Base-by-base conservation (phyloP, 495 filamentous ascomycete species). In the Astrocystis sublimbata region DNA sequence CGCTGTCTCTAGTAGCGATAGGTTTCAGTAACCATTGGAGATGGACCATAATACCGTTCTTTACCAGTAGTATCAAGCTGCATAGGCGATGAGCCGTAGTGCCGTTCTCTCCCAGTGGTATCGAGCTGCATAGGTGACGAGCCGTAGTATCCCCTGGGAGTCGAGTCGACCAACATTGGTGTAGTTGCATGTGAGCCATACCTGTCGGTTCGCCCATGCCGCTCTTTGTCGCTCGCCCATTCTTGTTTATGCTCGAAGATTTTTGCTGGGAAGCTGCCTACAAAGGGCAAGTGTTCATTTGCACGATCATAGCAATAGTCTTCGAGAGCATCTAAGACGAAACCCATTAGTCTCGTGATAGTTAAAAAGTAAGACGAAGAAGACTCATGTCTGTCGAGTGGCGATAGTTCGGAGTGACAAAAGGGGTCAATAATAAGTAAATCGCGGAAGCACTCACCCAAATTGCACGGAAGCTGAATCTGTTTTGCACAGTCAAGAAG, bases 11-110 rank as follows among this genome's bases (percentile, higher is more conserved):
- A 49, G 24, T n/a, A n/a, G 21, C 45, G 45, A 13, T 49, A n/a
- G 13, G 45, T 49, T 15, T 49, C 45, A n/a, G 45, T 49, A 23
- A 8, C 15, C 45, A 49, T 49, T 49, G 45, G 45, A 24, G 45
- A 49, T 49, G 45, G 45, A 21, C 45, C 45, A 49, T 49, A 49
- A 30, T 49, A 49, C 13, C 45, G 45, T 49, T 6, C 45, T 49
- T 21, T 30, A 49, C 45, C 45, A 8, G 45, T 49, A 8, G 45
- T 24, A 30, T 49, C 45, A 24, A 49, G 12, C 15, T 24, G 21
- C 45, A 49, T 49, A 24, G 45, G 45, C 26, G 45, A 49, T n/a
- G 45, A 49, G 6, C 45, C 45, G 45, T 49, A 49, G 45, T 49
- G 24, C 9, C 45, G 45, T 1, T 30, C 26, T 13, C 17, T 2